Evolutionary conservation across 129 eudicot genomes (phyloP).

Genomic region (Calendula officinalis): DNA sequence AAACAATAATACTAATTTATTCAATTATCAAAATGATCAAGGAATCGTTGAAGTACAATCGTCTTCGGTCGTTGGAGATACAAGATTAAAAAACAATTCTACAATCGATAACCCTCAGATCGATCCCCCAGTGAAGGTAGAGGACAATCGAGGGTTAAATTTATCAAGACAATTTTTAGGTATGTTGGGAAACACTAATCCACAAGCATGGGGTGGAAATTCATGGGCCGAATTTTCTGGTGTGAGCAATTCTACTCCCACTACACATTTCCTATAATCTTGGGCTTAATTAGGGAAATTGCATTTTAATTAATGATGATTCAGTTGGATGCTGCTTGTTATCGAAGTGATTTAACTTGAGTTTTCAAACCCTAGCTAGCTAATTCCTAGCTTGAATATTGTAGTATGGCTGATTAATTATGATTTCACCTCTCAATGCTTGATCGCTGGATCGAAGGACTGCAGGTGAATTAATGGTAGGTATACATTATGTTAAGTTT

Average conservation of each 20-base stretch:
- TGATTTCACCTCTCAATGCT: slow-evolving; percentile 24
- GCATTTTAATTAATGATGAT: slow-evolving; percentile 6
- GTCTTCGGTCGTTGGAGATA: slow-evolving; percentile 35
- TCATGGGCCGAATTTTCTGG: slow-evolving; percentile 60
- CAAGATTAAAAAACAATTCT: slow-evolving; percentile 19
- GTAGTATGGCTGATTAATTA: slow-evolving; percentile 19
- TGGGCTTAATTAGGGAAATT: not conserved
- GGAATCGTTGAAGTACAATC: slow-evolving; percentile 33
- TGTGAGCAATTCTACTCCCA: slow-evolving; percentile 45
- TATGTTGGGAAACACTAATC: slow-evolving; percentile 30
- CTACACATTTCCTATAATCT: slow-evolving; percentile 47
- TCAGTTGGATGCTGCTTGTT: slow-evolving; percentile 21
- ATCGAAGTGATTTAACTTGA: slow-evolving; percentile 24
- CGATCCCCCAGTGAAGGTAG: slow-evolving; percentile 40
- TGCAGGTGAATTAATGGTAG: slow-evolving; percentile 13
- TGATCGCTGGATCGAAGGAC: slow-evolving; percentile 28
- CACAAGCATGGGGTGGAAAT: slow-evolving; percentile 51
- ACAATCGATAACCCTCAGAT: slow-evolving; percentile 21
- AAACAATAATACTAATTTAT: slow-evolving; percentile 25
- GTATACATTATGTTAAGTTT: slow-evolving; percentile 34
- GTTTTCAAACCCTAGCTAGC: slow-evolving; percentile 19
- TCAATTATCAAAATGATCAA: slow-evolving; percentile 36
- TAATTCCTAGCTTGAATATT: slow-evolving; percentile 22
- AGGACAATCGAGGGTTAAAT: slow-evolving; percentile 37
- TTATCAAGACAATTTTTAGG: slow-evolving; percentile 46